Conservation (phyloP, 192 early-diverging fungal genomes). For the Geranomyces variabilis region DNA sequence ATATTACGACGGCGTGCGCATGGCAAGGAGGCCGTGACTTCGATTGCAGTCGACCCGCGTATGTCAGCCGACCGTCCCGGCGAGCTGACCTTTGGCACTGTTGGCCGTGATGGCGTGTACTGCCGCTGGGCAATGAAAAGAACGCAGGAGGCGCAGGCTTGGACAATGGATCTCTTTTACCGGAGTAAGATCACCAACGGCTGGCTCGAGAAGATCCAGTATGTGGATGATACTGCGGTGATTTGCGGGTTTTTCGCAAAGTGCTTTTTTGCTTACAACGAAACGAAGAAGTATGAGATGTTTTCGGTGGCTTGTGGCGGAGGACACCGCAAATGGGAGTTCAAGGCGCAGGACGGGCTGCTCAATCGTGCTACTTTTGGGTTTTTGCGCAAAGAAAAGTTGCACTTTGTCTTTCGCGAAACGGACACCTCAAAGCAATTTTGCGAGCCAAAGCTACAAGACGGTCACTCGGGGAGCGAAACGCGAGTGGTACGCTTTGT, state of each 20-base stretch:
- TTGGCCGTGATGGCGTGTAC: constrained; percentile 71
- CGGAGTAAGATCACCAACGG: constrained; percentile 73
- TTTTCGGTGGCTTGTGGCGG: constrained; percentile 75
- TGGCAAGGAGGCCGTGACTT: constrained; percentile 54
- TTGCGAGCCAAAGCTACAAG: constrained; percentile 60
- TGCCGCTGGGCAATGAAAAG: constrained; percentile 22
- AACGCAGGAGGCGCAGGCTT: not conserved
- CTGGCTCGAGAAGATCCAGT: constrained; percentile 62
- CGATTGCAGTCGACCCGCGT: constrained; percentile 34
- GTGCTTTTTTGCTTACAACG: constrained; percentile 72
- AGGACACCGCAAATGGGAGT: constrained; percentile 73
- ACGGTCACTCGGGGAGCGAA: constrained; percentile 67
- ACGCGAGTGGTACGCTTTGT: constrained; percentile 59
- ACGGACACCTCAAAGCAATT: constrained; percentile 40
- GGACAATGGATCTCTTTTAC: constrained; percentile 56
- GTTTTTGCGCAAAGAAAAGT: constrained; percentile 52
- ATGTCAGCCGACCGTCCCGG: constrained; percentile 20
- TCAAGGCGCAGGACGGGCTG: constrained; percentile 50
- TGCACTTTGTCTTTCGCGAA: constrained; percentile 33
- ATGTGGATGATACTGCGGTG: constrained; percentile 57
- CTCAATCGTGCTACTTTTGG: constrained; percentile 59
- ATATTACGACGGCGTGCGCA: constrained; percentile 48
- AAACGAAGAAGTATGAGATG: constrained; percentile 66
- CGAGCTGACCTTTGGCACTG: constrained; percentile 56
- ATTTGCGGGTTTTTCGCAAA: constrained; percentile 76